Percentiles rank a stretch among this genome's conserved stretches.
phyloP scores from a whole-genome alignment of 441 rosid genomes.

The Gossypium schwendimanii region DNA sequence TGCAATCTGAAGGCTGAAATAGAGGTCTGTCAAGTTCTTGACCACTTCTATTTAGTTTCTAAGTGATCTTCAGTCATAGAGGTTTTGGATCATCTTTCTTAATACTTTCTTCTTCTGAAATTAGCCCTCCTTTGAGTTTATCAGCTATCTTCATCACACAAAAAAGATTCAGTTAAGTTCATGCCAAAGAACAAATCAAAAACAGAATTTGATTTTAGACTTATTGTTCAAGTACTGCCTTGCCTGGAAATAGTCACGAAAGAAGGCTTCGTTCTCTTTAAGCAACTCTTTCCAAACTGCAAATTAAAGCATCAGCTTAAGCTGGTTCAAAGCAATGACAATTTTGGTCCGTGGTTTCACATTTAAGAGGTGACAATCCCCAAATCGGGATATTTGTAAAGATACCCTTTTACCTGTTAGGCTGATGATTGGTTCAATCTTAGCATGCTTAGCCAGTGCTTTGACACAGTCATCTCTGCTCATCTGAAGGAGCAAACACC shows the following conservation, averaged over 20 bases:
- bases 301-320: background rate
- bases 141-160: background rate
- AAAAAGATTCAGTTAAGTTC: background rate
- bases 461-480: constrained; percentile 38
- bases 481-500: constrained; percentile 41
- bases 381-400: background rate
- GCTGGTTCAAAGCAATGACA: no score
- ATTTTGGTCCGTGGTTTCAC: no score
- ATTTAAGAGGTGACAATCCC: no score
- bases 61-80: background rate
- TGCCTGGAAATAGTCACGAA: constrained; percentile 29
- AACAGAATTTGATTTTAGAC: background rate
- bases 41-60: no score
- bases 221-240: constrained; percentile 11
- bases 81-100: background rate
- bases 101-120: background rate
- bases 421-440: constrained; percentile 35
- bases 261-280: constrained; percentile 41
- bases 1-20: no score
- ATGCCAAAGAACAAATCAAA: background rate
- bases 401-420: constrained; percentile 22
- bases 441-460: constrained; percentile 35
- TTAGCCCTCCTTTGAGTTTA: background rate
- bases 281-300: constrained; percentile 47
- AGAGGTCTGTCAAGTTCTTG: no score